Conservation (phyloP, 2,329 filamentous ascomycete species). For the Paraconiothyrium brasiliense region DNA sequence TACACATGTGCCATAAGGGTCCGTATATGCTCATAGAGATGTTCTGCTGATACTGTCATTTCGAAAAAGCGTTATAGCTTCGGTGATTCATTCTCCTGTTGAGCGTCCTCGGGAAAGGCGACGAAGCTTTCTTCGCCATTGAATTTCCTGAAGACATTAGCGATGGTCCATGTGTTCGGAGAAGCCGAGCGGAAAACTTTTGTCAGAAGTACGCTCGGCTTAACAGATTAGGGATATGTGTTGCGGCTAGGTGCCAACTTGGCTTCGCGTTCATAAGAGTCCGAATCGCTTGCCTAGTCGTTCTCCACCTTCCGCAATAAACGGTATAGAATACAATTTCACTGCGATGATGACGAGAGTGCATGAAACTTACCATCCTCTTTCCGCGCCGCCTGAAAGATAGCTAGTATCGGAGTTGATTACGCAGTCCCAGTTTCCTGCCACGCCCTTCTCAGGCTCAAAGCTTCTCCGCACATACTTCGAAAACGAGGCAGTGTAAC, state of each 20-base stretch:
- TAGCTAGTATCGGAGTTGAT: constrained; percentile 87
- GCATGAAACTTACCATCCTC: constrained; percentile 75
- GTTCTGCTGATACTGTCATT: background rate
- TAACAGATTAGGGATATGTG: background rate
- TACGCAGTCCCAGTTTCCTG: constrained; percentile 82
- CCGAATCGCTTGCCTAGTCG: background rate
- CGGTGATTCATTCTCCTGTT: constrained; percentile 25
- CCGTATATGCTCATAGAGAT: background rate
- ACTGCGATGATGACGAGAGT: background rate
- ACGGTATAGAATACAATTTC: background rate
- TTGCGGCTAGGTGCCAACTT: background rate
- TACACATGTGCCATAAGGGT: background rate
- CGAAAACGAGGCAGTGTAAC: constrained; percentile 84
- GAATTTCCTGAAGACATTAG: constrained; percentile 40
- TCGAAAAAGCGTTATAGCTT: constrained; percentile 32
- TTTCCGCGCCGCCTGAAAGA: constrained; percentile 79
- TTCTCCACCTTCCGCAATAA: background rate
- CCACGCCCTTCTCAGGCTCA: constrained; percentile 66
- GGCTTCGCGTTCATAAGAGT: background rate
- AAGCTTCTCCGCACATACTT: constrained; percentile 66
- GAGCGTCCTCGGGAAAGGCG: constrained; percentile 34
- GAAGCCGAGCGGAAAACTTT: background rate
- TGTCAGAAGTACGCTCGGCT: background rate
- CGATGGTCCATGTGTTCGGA: background rate
- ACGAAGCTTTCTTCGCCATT: constrained; percentile 50